These are phyloP conservation scores for Colletotrichum limetticola DNA, from an alignment of 2,329 filamentous ascomycete genomes.

Conservation along the genomic window DNA sequence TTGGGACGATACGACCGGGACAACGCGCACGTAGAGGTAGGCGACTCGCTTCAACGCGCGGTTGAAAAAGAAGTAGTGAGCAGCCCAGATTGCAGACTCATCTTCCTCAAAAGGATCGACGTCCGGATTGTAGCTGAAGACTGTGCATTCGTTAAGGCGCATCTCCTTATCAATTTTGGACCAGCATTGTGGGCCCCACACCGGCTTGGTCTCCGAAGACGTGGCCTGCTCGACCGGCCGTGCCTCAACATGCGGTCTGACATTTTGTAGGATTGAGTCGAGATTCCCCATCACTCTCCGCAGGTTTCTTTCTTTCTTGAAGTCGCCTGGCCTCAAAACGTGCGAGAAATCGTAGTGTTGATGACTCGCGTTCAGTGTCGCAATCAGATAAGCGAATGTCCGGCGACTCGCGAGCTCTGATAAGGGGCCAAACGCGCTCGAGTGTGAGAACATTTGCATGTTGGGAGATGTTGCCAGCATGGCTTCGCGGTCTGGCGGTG, in stretches of 20 bases:
- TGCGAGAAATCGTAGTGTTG: slow-evolving; percentile 94
- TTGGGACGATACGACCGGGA: slow-evolving; percentile 77
- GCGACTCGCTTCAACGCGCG: slow-evolving; percentile 90
- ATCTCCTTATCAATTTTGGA: slow-evolving; percentile 93
- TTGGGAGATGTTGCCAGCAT: slow-evolving; percentile 74
- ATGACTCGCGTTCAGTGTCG: slow-evolving; percentile 95
- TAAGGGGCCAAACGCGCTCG: slow-evolving; percentile 91
- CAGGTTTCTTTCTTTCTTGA: slow-evolving; percentile 84
- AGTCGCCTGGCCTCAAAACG: slow-evolving; percentile 88
- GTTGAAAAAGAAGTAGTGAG: slow-evolving; percentile 99
- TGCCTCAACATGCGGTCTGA: slow-evolving; percentile 72
- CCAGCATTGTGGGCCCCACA: slow-evolving; percentile 95
- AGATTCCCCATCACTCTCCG: slow-evolving; percentile 86
- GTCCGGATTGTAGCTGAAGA: slow-evolving; percentile 90
- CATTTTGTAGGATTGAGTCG: slow-evolving; percentile 87
- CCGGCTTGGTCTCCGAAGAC: slow-evolving; percentile 55
- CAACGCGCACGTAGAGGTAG: slow-evolving; percentile 91
- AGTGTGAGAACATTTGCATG: slow-evolving; percentile 73
- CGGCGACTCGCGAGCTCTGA: slow-evolving; percentile 89
- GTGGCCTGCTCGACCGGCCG: slow-evolving; percentile 53
- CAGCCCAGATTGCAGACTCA: slow-evolving; percentile 92
- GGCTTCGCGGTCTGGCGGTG: slow-evolving; percentile 80
- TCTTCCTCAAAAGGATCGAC: slow-evolving; percentile 93
- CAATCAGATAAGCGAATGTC: slow-evolving; percentile 95
- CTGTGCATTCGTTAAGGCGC: slow-evolving; percentile 86